Conservation (phyloP, 1,284 basidiomycete species). For the Flammula alnicola region DNA sequence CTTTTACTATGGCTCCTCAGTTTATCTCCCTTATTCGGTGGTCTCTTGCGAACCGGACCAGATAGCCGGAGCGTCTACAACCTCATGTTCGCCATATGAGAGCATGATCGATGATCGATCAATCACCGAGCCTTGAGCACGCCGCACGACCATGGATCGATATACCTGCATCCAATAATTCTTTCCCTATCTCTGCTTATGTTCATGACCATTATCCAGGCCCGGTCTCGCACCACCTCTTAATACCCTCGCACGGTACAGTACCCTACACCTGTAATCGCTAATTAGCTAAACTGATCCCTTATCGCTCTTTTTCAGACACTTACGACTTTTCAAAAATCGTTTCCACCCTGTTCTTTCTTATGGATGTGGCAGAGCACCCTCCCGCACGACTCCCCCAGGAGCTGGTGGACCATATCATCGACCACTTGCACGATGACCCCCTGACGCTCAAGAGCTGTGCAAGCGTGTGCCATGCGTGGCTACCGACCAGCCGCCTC, state of each 20-base stretch:
- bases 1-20: not conserved
- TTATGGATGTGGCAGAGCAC: conserved; percentile 14
- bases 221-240: conserved; percentile 8
- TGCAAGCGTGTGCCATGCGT: conserved; percentile 32
- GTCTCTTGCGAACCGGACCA: conserved; percentile 22
- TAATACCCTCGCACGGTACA: not conserved
- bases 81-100: conserved; percentile 22
- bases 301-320: conserved; percentile 5
- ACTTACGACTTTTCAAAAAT: not conserved
- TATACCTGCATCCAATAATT: conserved; percentile 21
- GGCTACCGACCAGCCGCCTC: conserved; percentile 33
- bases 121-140: conserved; percentile 30
- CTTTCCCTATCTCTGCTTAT: not conserved
- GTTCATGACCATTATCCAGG: too few species aligned
- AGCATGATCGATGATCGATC: conserved; percentile 33
- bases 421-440: conserved; percentile 36
- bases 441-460: conserved; percentile 26
- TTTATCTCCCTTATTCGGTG: conserved; percentile 10
- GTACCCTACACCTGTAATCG: not conserved
- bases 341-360: not conserved
- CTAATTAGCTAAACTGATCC: conserved; percentile 3
- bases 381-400: conserved; percentile 30
- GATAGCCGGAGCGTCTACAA: conserved; percentile 23
- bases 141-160: conserved; percentile 26
- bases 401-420: conserved; percentile 38